These are phyloP conservation scores for Fraxinus latifolia DNA, from an alignment of 305 asterid genomes.

Conservation along the genomic window DNA sequence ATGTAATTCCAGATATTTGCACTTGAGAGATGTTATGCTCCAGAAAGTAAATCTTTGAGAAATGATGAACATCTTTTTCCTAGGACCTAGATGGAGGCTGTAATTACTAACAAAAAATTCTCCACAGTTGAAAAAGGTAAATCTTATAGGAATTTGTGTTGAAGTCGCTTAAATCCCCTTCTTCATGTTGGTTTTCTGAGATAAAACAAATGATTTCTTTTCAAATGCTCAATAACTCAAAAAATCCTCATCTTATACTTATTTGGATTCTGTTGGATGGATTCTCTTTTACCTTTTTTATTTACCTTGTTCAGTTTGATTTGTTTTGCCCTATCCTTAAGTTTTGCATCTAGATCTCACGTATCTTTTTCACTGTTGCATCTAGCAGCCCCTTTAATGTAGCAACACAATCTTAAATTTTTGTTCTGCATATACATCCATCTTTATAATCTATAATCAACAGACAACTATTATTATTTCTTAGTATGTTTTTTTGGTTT, in stretches of 20 bases:
- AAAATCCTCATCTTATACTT: background rate
- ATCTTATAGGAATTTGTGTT: background rate
- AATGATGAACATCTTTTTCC: background rate
- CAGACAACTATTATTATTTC: background rate
- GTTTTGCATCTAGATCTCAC: background rate
- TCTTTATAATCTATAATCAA: background rate
- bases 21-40: conserved; percentile 1
- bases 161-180: background rate
- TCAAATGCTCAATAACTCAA: background rate
- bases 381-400: background rate
- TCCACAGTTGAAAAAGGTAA: background rate
- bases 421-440: background rate
- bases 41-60: background rate
- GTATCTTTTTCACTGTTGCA: background rate
- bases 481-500: background rate
- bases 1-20: conserved; percentile 1
- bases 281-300: background rate
- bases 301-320: background rate
- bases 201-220: conserved; percentile 1
- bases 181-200: background rate
- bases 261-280: background rate
- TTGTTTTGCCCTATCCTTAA: background rate
- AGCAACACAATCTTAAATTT: background rate
- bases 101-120: background rate
- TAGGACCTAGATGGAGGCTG: background rate